Conservation (phyloP, 345 rosid genomes). For the Hibiscus tridactylites region DNA sequence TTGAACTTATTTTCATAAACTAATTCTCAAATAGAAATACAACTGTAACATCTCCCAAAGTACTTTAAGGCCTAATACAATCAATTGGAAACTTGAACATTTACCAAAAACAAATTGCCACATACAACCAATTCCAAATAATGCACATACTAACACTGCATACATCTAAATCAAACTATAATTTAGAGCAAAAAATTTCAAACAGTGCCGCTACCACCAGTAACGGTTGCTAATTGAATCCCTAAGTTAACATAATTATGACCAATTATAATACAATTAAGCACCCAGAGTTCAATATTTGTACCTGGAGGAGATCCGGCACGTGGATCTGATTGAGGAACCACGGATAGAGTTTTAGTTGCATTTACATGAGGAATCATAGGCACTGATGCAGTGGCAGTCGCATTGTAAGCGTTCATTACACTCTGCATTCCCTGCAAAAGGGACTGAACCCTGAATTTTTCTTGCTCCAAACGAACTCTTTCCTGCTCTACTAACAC, state of each 20-base stretch:
- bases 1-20: background rate
- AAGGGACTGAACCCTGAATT: slow-evolving; percentile 49
- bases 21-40: background rate
- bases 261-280: background rate
- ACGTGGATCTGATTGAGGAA: slow-evolving; percentile 21
- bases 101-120: background rate
- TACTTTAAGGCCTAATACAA: background rate
- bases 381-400: slow-evolving; percentile 21
- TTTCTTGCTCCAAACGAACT: slow-evolving; percentile 56
- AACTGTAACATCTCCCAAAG: background rate
- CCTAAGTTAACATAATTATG: background rate
- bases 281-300: background rate
- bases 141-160: background rate
- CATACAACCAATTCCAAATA: background rate
- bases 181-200: no score
- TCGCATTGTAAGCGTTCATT: slow-evolving; percentile 57
- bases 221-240: no score
- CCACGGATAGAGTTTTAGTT: slow-evolving; percentile 8
- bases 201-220: no score
- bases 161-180: background rate
- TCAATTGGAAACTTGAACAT: background rate
- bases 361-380: slow-evolving; percentile 17
- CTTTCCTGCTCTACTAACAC: slow-evolving; percentile 59
- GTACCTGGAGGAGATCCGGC: slow-evolving; percentile 32
- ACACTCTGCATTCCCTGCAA: slow-evolving; percentile 70